Conservation (phyloP, 2,329 filamentous ascomycete species). For the Claviceps sp. region DNA sequence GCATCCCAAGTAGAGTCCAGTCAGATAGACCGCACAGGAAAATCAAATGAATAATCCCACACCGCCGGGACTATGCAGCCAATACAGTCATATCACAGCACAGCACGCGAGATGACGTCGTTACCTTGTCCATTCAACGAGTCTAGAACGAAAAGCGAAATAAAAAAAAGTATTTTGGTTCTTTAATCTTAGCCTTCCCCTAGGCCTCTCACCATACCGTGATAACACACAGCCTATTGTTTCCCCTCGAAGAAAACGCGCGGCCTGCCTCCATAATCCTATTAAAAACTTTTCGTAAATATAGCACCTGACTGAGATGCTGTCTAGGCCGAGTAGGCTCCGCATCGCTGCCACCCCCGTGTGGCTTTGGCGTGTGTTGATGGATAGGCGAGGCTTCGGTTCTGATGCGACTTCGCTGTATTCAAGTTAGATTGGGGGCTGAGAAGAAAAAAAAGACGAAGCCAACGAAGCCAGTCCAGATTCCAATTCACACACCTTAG, state of each 20-base stretch:
- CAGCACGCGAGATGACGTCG: not conserved
- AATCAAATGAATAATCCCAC: not conserved
- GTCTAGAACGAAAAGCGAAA: slow-evolving; percentile 24
- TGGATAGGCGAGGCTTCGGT: slow-evolving; percentile 20
- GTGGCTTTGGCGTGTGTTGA: slow-evolving; percentile 26
- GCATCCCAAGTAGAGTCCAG: no score
- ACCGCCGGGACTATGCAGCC: not conserved
- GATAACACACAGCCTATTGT: slow-evolving; percentile 36
- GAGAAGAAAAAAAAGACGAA: not conserved
- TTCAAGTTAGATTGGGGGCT: not conserved
- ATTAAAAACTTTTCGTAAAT: slow-evolving; percentile 45
- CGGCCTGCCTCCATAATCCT: slow-evolving; percentile 39
- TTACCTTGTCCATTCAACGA: slow-evolving; percentile 11
- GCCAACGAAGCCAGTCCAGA: no score
- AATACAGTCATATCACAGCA: not conserved
- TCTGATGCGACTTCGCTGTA: slow-evolving; percentile 18
- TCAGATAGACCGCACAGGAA: not conserved
- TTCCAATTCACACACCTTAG: slow-evolving; percentile 50
- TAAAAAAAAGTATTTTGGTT: slow-evolving; percentile 37
- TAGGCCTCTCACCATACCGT: slow-evolving; percentile 35
- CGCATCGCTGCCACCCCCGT: slow-evolving; percentile 31
- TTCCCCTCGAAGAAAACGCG: slow-evolving; percentile 32
- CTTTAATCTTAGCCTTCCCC: slow-evolving; percentile 40
- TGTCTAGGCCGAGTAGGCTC: slow-evolving; percentile 31
- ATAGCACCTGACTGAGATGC: slow-evolving; percentile 38